These are phyloP conservation scores for Saccharomycopsis amapae DNA, from an alignment of 805 yeast species.

Conservation along the genomic window DNA sequence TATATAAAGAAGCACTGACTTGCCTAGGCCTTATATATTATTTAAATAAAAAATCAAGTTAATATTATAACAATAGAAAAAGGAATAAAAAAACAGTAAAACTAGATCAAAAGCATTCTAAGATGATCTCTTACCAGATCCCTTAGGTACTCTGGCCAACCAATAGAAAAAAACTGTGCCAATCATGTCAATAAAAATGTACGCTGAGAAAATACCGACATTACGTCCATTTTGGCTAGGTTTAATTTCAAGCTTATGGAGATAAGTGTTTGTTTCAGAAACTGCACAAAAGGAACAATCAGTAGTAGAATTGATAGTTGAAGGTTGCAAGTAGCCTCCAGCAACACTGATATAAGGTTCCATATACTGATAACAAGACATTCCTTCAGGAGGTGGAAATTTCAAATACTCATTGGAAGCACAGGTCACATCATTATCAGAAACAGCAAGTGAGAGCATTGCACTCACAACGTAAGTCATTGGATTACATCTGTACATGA, in stretches of 20 bases:
- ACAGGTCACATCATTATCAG: conserved; percentile 43
- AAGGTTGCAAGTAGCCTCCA: conserved; percentile 38
- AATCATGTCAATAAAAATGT: conserved; percentile 37
- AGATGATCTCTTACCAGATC: conserved; percentile 28
- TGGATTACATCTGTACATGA: conserved; percentile 71
- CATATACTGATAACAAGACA: conserved; percentile 54
- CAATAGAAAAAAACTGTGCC: conserved; percentile 46
- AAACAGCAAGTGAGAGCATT: conserved; percentile 48
- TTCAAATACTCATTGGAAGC: conserved; percentile 38
- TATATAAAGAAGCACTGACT: no score
- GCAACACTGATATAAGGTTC: conserved; percentile 27
- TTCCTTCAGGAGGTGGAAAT: conserved; percentile 46
- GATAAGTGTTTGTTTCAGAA: conserved; percentile 50
- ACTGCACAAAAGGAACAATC: conserved; percentile 57
- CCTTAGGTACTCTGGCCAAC: conserved; percentile 70
- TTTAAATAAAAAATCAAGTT: no score
- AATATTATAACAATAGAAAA: no score
- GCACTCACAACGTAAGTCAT: conserved; percentile 58
- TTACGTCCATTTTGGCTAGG: conserved; percentile 45
- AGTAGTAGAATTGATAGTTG: conserved; percentile 34
- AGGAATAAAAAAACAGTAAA: no score
- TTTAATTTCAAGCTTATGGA: conserved; percentile 32
- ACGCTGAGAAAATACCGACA: conserved; percentile 48
- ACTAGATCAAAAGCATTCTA: no score
- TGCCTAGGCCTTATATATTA: no score